Evolutionary conservation across 257 asterid species (phyloP).

Genomic region (Linderniella brevidens): DNA sequence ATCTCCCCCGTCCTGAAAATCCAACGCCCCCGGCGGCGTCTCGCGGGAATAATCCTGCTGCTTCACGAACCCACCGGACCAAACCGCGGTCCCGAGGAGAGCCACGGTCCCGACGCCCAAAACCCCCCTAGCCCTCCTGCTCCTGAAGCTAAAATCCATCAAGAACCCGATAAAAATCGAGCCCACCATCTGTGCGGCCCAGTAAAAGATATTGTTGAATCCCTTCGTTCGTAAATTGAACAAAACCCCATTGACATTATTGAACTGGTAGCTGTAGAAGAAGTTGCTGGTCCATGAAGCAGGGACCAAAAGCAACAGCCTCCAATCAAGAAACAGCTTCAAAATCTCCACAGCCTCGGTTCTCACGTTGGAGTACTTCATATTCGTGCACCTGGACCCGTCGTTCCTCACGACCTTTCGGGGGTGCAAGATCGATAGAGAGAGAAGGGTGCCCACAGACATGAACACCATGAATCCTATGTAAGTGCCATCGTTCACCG

Average conservation of each 20-base stretch:
- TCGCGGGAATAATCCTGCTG: conserved; percentile 26
- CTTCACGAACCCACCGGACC: conserved; percentile 61
- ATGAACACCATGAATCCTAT: conserved; percentile 85
- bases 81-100: conserved; percentile 41
- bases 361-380: conserved; percentile 47
- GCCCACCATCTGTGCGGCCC: conserved; percentile 87
- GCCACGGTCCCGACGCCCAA: conserved; percentile 39
- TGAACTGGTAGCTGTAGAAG: conserved; percentile 83
- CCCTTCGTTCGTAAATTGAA: conserved; percentile 79
- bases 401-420: conserved; percentile 52
- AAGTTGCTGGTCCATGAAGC: conserved; percentile 93
- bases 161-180: conserved; percentile 47
- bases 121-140: conserved; percentile 46
- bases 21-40: conserved; percentile 24
- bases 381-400: conserved; percentile 61
- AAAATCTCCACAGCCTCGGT: conserved; percentile 37
- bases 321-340: conserved; percentile 67
- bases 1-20: conserved; percentile 56
- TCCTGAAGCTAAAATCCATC: conserved; percentile 57
- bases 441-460: conserved; percentile 44
- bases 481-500: conserved; percentile 88
- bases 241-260: conserved; percentile 58
- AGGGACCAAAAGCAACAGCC: conserved; percentile 67
- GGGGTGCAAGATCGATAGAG: conserved; percentile 62
- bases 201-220: conserved; percentile 33